Base-by-base conservation (phyloP, 164 flowering plant genomes). In the Magnolia changhungtana region DNA sequence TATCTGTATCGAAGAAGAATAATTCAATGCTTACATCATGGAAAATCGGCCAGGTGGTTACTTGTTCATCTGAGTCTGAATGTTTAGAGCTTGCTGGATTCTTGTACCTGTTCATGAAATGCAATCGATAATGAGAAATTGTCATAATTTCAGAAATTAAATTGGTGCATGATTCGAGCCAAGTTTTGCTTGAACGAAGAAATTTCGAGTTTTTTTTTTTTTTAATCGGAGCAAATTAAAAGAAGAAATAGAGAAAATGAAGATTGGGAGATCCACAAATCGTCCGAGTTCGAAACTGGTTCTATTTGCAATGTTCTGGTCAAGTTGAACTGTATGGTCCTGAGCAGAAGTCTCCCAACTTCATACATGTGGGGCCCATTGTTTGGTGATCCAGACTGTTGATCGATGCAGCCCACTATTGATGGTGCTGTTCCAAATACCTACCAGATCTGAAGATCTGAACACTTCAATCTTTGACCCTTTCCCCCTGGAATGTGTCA, bases 51-150 rank as follows among this genome's bases (percentile, higher is more conserved):
- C 69, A 71, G 75, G 72, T 71, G 59, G 59, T 67, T 80, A 68
- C 80, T 51, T 79, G 74, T 37, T 81, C 79, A 63, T 21, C 67
- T 59, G 80, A 75, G 63, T 67, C 72, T 29, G 77, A 69, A 80
- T 77, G 65, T 64, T 78, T 80, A 7, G 69, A 72, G 71, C 78
- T 69, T 14, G 73, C 72, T 61, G 75, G 69, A 67, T 65, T 78
- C 71, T 8, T 63, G 29, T 69, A 75, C 81, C 85, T 85, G 84
- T 74, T 27, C 79, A 73, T 69, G 73, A 72, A 67, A 77, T 19
- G 23, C 63, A 58, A 66, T 24, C 55, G 14, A 72, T 63, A 5
- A 73, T 73, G 63, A 74, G 72, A 73, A 24, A 16, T 67, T 27
- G 71, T 16, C 13, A 10, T 8, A 67, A 67, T 65, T 65, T 65